These are phyloP conservation scores for Yamadazyma taylorii DNA, from an alignment of 1,139 yeast genomes.

Conservation along the genomic window DNA sequence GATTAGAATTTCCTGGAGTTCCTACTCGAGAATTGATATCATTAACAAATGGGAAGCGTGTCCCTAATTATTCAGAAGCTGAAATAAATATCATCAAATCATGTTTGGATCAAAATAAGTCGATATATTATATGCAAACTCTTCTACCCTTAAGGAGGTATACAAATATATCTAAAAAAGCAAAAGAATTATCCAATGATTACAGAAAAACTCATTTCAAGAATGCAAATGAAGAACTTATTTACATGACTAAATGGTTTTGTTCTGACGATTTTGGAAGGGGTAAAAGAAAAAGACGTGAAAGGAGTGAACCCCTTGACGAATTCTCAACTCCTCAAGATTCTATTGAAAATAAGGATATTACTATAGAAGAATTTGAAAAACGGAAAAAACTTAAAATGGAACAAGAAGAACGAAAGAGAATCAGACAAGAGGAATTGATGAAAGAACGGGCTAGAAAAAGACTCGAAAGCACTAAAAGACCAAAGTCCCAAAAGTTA, in stretches of 20 bases:
- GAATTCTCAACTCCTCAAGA: neutral
- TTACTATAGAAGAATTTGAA: slow-evolving; percentile 9
- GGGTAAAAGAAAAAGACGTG: slow-evolving; percentile 15
- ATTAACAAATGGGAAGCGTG: neutral
- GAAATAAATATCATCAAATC: slow-evolving; percentile 10
- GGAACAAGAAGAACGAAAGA: slow-evolving; percentile 1
- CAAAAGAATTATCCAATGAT: slow-evolving; percentile 21
- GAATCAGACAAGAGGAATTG: slow-evolving; percentile 7
- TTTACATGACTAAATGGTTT: slow-evolving; percentile 42
- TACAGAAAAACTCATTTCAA: slow-evolving; percentile 29
- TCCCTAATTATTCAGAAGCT: slow-evolving; percentile 3
- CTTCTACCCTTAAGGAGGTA: slow-evolving; percentile 15
- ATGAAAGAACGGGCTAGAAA: slow-evolving; percentile 8
- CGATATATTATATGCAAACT: slow-evolving; percentile 13
- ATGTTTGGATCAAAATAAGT: slow-evolving; percentile 8
- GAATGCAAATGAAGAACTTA: slow-evolving; percentile 29
- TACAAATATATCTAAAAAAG: slow-evolving; percentile 16
- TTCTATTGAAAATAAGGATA: neutral
- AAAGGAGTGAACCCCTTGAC: slow-evolving; percentile 11
- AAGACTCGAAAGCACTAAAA: slow-evolving; percentile 12
- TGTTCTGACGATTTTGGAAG: slow-evolving; percentile 20
- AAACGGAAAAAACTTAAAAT: slow-evolving; percentile 5
- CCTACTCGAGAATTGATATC: slow-evolving; percentile 16
- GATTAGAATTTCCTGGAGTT: slow-evolving; percentile 15
- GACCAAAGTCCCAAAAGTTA: slow-evolving; percentile 8